Evolutionary conservation across 2,329 filamentous ascomycete species (phyloP), one percentile per base, ranked within the genome.

Genomic region (Cyanodermella asteris): DNA sequence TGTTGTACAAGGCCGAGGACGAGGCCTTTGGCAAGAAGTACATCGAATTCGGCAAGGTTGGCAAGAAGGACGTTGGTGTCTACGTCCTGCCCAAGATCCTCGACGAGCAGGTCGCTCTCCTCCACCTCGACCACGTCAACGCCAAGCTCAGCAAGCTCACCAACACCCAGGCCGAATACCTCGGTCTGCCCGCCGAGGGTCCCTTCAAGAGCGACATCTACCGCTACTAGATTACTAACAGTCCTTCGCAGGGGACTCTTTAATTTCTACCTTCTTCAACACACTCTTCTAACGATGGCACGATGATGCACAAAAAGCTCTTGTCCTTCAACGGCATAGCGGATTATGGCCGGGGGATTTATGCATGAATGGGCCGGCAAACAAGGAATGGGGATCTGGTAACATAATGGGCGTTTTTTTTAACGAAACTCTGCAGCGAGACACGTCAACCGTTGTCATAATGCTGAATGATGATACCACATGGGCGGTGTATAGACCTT

Each of bases 1-100:
- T 91, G 64, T 64, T 97, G 47, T 97, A 59, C 76, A 94, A 94
- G 75, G 73, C 71, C 45, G 64, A 73, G 44, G 82, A 94, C 51
- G 67, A 66, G 50, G 73, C 61, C 30, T 97, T 91, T 53, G 69
- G 73, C 56, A 61, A 77, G 59, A 93, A 93, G 69, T 91, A 93
- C 61, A 59, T 82, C 44, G 87, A 93, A 61, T 97, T 91, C 53
- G 80, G 76, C 59, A 78, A 82, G 65, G 69, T 67, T 36, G 78
- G 76, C 56, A 81, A 87, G 67, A 77, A 91, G 49, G 68, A 75
- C 30, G 61, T 90, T 40, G 77, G 84, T 45, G 87, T 94, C 60
- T 93, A 90, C 58, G 82, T 90, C 44, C 67, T 93, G 43, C 87
- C 87, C 56, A 97, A 97, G 81, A 81, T 91, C 47, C 72, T 97